These are phyloP conservation scores for Hypholoma fasciculare DNA, from an alignment of 768 basidiomycete species.

Conservation along the genomic window DNA sequence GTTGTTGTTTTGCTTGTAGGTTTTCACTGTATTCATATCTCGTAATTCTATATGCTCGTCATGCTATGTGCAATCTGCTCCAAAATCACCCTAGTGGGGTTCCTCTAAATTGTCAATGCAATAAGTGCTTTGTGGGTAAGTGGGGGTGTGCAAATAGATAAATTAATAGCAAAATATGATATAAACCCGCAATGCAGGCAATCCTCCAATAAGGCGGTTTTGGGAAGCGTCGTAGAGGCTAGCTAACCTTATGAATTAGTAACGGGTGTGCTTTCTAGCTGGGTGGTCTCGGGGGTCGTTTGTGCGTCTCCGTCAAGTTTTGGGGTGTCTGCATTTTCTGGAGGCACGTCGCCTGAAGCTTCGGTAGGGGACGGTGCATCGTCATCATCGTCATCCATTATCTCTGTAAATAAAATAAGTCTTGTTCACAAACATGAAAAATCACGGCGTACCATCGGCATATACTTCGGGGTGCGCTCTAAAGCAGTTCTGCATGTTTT, in stretches of 20 bases:
- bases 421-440: constrained; percentile 1
- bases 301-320: constrained; percentile 5
- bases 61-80: neutral
- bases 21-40: constrained; percentile 12
- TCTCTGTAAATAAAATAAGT: constrained; percentile 41
- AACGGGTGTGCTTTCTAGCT: constrained; percentile 6
- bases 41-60: neutral
- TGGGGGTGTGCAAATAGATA: constrained; percentile 16
- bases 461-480: constrained; percentile 95
- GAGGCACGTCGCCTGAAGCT: constrained; percentile 7
- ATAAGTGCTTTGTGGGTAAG: neutral
- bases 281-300: constrained; percentile 4
- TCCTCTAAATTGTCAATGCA: neutral
- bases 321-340: constrained; percentile 1
- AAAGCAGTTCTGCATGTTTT: constrained; percentile 98
- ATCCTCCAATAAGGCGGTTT: constrained; percentile 14
- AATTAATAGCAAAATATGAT: constrained; percentile 14
- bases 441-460: constrained; percentile 70
- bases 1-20: constrained; percentile 19
- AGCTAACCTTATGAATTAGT: constrained; percentile 7
- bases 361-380: constrained; percentile 24
- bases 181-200: constrained; percentile 10
- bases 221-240: neutral
- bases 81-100: neutral
- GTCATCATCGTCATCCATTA: constrained; percentile 69